These are phyloP conservation scores for Calycina herbarum DNA, from an alignment of 2,329 filamentous ascomycete species.

Conservation along the genomic window DNA sequence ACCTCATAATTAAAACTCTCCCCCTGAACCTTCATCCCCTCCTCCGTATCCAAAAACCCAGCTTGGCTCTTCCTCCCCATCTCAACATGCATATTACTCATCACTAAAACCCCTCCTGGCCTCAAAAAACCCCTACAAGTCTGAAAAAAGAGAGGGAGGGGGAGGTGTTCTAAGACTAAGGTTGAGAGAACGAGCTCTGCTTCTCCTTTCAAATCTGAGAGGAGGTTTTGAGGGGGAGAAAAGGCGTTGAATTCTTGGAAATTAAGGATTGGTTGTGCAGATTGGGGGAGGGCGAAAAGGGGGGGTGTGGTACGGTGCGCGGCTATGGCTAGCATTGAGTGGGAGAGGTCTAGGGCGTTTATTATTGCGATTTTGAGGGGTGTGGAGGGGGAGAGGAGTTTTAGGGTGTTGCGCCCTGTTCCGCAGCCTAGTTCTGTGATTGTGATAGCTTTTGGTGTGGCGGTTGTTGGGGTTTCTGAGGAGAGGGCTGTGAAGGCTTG, in stretches of 20 bases:
- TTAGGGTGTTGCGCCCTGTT: constrained; percentile 62
- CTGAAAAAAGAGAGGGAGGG: too few relatives aligned
- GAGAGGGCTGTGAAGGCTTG: constrained; percentile 42
- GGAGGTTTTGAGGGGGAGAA: constrained; percentile 27
- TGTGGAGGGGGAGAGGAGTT: constrained; percentile 41
- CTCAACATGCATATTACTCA: constrained; percentile 70
- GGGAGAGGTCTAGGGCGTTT: constrained; percentile 52
- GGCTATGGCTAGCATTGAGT: constrained; percentile 58
- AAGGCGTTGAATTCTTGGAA: constrained; percentile 33
- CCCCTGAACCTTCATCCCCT: constrained; percentile 58
- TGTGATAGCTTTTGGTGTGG: background rate
- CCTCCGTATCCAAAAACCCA: constrained; percentile 56
- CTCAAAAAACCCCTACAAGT: constrained; percentile 47
- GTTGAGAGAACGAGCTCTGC: constrained; percentile 55
- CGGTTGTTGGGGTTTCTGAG: constrained; percentile 15
- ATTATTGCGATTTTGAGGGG: constrained; percentile 30
- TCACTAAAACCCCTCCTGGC: constrained; percentile 49
- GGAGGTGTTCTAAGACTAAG: constrained; percentile 64
- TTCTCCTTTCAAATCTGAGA: constrained; percentile 10
- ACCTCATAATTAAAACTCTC: constrained; percentile 58
- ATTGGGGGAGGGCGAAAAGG: background rate
- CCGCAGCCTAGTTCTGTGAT: constrained; percentile 60
- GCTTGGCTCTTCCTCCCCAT: constrained; percentile 62
- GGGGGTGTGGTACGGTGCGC: constrained; percentile 23
- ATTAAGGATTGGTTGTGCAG: background rate